Percentiles rank a stretch among this genome's conserved stretches.
phyloP scores from a whole-genome alignment of 805 yeast genomes.

The Saccharomyces paradoxus region DNA sequence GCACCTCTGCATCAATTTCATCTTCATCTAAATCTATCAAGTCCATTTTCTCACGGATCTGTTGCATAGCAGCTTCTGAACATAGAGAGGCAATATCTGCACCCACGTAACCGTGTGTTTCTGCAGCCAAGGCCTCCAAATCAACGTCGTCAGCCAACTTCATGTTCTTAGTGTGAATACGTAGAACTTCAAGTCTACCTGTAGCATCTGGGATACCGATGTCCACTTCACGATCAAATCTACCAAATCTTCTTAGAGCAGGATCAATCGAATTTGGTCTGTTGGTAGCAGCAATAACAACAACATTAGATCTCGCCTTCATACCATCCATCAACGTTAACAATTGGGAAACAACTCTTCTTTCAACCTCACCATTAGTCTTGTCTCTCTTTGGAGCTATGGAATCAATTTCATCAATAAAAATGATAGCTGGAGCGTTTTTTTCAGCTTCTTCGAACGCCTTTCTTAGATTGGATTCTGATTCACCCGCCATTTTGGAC shows the following conservation, averaged over 20 bases:
- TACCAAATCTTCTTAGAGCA: constrained; percentile 79
- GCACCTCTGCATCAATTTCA: constrained; percentile 95
- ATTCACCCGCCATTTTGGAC: constrained; percentile 99
- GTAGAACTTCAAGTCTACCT: constrained; percentile 92
- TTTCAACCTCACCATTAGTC: constrained; percentile 98
- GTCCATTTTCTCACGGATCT: constrained; percentile 98
- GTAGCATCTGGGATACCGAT: constrained; percentile 96
- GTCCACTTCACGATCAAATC: constrained; percentile 86
- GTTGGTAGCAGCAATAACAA: constrained; percentile 95
- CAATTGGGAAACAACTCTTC: constrained; percentile 97
- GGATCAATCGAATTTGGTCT: constrained; percentile 70
- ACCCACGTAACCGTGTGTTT: constrained; percentile 99
- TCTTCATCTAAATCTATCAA: constrained; percentile 43
- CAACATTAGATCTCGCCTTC: constrained; percentile 98
- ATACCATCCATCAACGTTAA: constrained; percentile 98
- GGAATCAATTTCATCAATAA: constrained; percentile 97
- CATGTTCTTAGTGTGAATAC: constrained; percentile 98
- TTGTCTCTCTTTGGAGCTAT: constrained; percentile 99
- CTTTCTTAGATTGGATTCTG: constrained; percentile 92
- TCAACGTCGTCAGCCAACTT: constrained; percentile 92
- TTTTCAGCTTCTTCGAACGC: constrained; percentile 99
- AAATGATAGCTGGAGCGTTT: constrained; percentile 94
- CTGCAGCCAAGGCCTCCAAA: constrained; percentile 89
- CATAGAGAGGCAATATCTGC: constrained; percentile 97
- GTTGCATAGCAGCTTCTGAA: constrained; percentile 99